Evolutionary conservation across 164 flowering plant genomes (phyloP).

Genomic region (Kingdonia uniflora): DNA sequence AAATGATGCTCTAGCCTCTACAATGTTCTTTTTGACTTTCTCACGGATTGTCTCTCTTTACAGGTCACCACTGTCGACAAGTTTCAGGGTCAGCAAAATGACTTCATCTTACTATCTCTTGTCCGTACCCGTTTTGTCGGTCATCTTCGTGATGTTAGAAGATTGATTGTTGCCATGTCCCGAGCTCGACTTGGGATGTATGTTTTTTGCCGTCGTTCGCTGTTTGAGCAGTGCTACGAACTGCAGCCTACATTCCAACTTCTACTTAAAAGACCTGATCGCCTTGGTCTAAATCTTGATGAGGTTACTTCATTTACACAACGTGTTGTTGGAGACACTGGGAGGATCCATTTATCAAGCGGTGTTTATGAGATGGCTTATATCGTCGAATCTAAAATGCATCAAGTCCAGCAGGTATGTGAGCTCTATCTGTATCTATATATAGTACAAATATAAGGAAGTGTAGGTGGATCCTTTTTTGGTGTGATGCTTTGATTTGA

Average conservation of each 20-base stretch:
- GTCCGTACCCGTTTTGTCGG: slow-evolving; percentile 97
- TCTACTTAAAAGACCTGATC: slow-evolving; percentile 84
- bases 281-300: slow-evolving; percentile 55
- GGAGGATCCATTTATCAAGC: slow-evolving; percentile 38
- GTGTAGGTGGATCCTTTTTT: no score
- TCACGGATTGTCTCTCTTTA: background rate
- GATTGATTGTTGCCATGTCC: slow-evolving; percentile 97
- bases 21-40: no score
- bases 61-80: slow-evolving; percentile 96
- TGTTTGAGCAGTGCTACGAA: slow-evolving; percentile 96
- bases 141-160: slow-evolving; percentile 96
- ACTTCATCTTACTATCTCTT: slow-evolving; percentile 79
- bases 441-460: background rate
- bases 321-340: slow-evolving; percentile 65
- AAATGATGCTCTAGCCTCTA: no score
- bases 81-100: slow-evolving; percentile 99
- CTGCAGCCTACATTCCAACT: slow-evolving; percentile 84
- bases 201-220: slow-evolving; percentile 80
- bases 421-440: background rate
- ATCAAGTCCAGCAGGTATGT: slow-evolving; percentile 55
- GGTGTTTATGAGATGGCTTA: slow-evolving; percentile 64
- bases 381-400: slow-evolving; percentile 35
- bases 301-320: slow-evolving; percentile 50
- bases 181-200: slow-evolving; percentile 94
- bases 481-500: no score